Base-by-base conservation (phyloP, 257 asterid genomes). In the Orobanche coerulescens region DNA sequence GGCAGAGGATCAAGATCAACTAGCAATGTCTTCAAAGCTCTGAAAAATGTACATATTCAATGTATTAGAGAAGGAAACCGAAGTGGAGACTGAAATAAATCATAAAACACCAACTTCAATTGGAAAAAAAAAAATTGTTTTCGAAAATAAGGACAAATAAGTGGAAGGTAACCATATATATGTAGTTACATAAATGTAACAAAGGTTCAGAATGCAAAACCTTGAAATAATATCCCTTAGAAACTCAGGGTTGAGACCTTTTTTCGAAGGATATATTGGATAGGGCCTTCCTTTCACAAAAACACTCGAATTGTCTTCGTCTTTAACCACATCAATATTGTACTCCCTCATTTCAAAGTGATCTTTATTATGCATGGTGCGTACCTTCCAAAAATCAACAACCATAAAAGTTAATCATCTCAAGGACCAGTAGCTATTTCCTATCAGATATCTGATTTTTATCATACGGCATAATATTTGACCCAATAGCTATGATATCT, bases 221-320 rank as follows among this genome's bases (percentile, higher is more conserved):
- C 98, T 86, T 76, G 87, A 81, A 53, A 92, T 82, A 20, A 69
- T 62, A 62, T 92, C 95, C 79, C 93, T 80, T 11, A 92, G 72
- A 61, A 82, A 75, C 71, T 74, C 81, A 39, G 98, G 83, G 57
- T 67, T 88, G 18, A 92, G 80, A 72, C 94, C 95, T 75, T 85
- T 90, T 78, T 84, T 92, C 13, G 96, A 88, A 64, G 98, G 95
- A 76, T 92, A 89, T 64, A 92, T 84, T 58, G 98, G 96, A 77
- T 88, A 88, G 11, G 95, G 96, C 76, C 84, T 84, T 81, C 85
- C 94, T 79, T 81, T 76, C 39, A 83, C 79, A 73, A 73, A 61
- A 61, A 73, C 52, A 67, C 75, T 72, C 61, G 95, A 76, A 72
- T 88, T 87, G 15, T 69, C 86, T 71, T 79, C 87, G 30, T 76